Conservation (phyloP, 2,329 filamentous ascomycete species). For the Cadophora malorum region DNA sequence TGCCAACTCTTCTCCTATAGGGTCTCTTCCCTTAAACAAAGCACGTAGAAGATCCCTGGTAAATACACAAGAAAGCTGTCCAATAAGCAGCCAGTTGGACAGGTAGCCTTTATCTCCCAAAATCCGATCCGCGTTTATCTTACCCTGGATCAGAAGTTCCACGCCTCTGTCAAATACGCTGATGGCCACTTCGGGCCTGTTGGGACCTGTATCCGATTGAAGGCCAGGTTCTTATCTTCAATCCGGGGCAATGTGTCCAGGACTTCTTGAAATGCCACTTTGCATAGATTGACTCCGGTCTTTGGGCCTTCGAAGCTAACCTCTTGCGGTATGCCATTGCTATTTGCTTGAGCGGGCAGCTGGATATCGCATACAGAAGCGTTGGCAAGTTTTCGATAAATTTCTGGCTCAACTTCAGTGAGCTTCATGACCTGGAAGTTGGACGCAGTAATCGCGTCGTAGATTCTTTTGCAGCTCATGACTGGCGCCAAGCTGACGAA, state of each 20-base stretch:
- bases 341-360: neutral
- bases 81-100: no score
- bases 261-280: neutral
- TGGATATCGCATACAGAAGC: neutral
- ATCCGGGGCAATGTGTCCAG: neutral
- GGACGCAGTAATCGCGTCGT: neutral
- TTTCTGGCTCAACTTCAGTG: neutral
- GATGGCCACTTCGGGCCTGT: neutral
- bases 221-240: neutral
- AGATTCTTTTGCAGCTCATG: neutral
- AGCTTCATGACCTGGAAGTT: neutral
- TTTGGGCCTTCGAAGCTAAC: neutral
- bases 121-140: no score
- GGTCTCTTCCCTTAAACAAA: no score
- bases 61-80: no score
- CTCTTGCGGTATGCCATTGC: neutral
- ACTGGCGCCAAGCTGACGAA: conserved; percentile 6
- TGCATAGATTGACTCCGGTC: neutral
- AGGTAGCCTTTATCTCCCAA: no score
- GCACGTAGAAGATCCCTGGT: no score
- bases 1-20: no score
- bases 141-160: neutral
- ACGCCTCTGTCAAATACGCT: neutral
- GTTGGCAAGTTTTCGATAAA: neutral
- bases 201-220: neutral